Evolutionary conservation across 306 rosid genomes (phyloP).

Genomic region (Glycyrrhiza uralensis): DNA sequence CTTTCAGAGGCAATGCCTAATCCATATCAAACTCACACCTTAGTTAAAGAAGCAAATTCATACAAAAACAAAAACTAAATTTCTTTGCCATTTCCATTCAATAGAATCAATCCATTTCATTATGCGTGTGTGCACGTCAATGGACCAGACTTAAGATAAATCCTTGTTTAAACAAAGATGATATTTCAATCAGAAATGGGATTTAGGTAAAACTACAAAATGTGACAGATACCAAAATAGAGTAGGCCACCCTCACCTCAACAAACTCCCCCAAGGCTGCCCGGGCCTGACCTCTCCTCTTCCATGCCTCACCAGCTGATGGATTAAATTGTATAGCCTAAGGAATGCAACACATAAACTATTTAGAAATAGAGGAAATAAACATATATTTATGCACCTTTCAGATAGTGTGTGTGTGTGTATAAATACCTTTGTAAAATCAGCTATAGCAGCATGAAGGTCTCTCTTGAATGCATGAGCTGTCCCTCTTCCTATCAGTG

Average conservation of each 20-base stretch:
- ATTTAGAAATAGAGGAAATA: conserved; percentile 14
- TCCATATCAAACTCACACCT: conserved; percentile 1
- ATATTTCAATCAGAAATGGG: conserved; percentile 12
- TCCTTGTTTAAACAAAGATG: background rate
- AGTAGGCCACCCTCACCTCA: conserved; percentile 58
- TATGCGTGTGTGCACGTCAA: background rate
- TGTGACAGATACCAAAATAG: conserved; percentile 1
- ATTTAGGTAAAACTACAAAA: background rate
- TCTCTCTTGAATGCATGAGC: conserved; percentile 92
- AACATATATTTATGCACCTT: conserved; percentile 12
- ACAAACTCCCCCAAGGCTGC: conserved; percentile 93
- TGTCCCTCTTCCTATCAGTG: conserved; percentile 95
- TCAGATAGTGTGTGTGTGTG: conserved; percentile 20
- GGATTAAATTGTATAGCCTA: conserved; percentile 92
- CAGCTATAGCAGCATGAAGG: conserved; percentile 81
- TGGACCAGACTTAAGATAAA: background rate
- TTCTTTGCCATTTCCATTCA: background rate
- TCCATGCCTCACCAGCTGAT: conserved; percentile 95
- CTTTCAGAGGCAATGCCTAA: conserved; percentile 2
- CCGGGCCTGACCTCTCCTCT: conserved; percentile 98
- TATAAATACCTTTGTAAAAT: conserved; percentile 81
- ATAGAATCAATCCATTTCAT: background rate
- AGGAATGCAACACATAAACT: conserved; percentile 25
- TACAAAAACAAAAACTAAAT: background rate
- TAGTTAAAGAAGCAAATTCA: conserved; percentile 3